Percentiles rank a stretch among this genome's conserved stretches.
phyloP scores from a whole-genome alignment of 169 alveolate genomes.

The Plasmodium knowlesi region DNA sequence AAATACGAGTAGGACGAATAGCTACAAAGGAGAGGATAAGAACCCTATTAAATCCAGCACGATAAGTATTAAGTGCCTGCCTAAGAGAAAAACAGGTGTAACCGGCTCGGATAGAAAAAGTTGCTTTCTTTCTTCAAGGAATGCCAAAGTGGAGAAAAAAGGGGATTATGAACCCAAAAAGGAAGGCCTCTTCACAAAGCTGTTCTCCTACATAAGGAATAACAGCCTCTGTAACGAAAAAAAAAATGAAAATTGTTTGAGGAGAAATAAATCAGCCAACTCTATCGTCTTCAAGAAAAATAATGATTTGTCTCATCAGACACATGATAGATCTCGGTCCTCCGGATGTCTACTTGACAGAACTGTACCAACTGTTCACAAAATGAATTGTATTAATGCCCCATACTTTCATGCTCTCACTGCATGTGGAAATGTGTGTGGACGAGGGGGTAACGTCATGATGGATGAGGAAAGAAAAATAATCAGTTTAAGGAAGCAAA shows the following conservation, averaged over 20 bases:
- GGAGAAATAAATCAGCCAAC: conserved; percentile 32
- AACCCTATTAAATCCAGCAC: background rate
- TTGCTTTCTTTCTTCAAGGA: background rate
- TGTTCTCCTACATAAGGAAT: conserved; percentile 42
- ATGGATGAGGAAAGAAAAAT: background rate
- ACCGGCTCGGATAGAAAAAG: conserved; percentile 9
- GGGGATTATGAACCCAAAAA: background rate
- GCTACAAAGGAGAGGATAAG: background rate
- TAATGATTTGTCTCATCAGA: background rate
- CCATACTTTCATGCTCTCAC: background rate
- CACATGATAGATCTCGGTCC: background rate
- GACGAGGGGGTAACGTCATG: background rate
- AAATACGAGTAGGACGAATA: background rate
- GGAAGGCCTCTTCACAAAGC: conserved; percentile 21
- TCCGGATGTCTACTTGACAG: background rate
- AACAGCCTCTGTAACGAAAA: conserved; percentile 62
- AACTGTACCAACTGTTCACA: background rate
- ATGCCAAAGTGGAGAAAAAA: background rate
- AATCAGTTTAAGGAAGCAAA: background rate
- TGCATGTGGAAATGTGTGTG: background rate
- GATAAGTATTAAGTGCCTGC: background rate
- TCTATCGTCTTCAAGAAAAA: background rate
- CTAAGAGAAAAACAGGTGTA: background rate
- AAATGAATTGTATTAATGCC: background rate
- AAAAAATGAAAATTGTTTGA: conserved; percentile 11